These are phyloP conservation scores for Aspergillus caelatus DNA, from an alignment of 2,329 filamentous ascomycete genomes.

Conservation along the genomic window DNA sequence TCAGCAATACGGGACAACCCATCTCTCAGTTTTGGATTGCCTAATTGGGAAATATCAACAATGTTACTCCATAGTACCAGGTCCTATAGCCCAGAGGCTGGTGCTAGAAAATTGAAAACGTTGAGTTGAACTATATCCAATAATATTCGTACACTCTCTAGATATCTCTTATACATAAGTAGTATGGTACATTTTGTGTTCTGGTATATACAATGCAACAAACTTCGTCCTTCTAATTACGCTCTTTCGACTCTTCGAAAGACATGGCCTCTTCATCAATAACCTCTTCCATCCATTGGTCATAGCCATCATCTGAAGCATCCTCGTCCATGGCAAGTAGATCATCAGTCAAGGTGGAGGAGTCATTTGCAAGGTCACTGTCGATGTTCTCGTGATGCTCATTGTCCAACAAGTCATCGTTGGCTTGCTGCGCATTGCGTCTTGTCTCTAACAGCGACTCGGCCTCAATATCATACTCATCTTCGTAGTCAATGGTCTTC, in stretches of 20 bases:
- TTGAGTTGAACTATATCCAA: neutral
- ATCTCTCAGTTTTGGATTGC: neutral
- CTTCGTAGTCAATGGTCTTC: slow-evolving; percentile 23
- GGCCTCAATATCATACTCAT: slow-evolving; percentile 31
- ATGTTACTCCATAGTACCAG: neutral
- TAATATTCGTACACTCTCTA: slow-evolving; percentile 2
- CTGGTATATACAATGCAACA: slow-evolving; percentile 11
- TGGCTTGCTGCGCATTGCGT: slow-evolving; percentile 17
- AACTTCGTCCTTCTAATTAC: neutral
- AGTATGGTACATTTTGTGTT: slow-evolving; percentile 7
- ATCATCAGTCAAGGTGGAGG: neutral
- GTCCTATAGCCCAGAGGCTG: neutral
- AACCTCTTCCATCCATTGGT: neutral
- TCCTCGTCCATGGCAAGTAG: slow-evolving; percentile 2
- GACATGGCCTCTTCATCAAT: neutral
- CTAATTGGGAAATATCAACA: neutral
- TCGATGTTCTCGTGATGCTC: slow-evolving; percentile 10
- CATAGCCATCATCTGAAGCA: neutral
- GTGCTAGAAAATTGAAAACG: neutral
- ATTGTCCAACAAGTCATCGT: slow-evolving; percentile 24
- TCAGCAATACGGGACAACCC: neutral
- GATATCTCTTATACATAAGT: slow-evolving; percentile 4
- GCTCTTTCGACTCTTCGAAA: neutral
- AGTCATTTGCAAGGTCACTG: neutral
- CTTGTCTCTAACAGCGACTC: slow-evolving; percentile 23